These are phyloP conservation scores for Moelleriella libera DNA, from an alignment of 2,329 filamentous ascomycete species.

Conservation along the genomic window DNA sequence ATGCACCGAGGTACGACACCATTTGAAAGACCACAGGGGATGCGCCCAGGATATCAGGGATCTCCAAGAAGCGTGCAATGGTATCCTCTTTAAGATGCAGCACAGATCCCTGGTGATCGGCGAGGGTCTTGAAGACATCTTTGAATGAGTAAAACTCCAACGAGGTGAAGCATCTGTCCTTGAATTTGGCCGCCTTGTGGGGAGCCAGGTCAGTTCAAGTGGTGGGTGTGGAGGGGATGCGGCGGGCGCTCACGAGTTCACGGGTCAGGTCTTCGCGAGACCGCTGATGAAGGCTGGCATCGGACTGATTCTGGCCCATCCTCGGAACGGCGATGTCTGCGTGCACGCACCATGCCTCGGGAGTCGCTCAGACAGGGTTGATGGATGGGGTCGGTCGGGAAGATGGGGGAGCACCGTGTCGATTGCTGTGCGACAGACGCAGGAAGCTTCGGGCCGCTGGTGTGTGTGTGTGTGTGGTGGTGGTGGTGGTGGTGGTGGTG, in stretches of 20 bases:
- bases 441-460: no score
- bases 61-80: constrained; percentile 55
- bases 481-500: no score
- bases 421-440: no score
- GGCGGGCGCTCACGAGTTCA: constrained; percentile 30
- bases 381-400: no score
- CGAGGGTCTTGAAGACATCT: constrained; percentile 57
- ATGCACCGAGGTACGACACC: constrained; percentile 56
- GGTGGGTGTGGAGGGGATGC: neutral
- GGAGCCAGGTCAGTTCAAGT: neutral
- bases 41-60: constrained; percentile 54
- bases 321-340: constrained; percentile 6
- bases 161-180: constrained; percentile 54
- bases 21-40: constrained; percentile 60
- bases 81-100: constrained; percentile 56
- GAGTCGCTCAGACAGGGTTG: no score
- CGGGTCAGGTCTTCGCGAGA: constrained; percentile 37
- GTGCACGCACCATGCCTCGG: no score
- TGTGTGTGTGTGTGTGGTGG: no score
- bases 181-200: constrained; percentile 45
- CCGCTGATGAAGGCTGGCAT: constrained; percentile 25
- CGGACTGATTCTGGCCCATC: constrained; percentile 40
- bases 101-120: constrained; percentile 47
- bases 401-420: no score
- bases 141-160: constrained; percentile 62